Conservation (phyloP, 179 eudicot species). For the Beta macrorhiza region DNA sequence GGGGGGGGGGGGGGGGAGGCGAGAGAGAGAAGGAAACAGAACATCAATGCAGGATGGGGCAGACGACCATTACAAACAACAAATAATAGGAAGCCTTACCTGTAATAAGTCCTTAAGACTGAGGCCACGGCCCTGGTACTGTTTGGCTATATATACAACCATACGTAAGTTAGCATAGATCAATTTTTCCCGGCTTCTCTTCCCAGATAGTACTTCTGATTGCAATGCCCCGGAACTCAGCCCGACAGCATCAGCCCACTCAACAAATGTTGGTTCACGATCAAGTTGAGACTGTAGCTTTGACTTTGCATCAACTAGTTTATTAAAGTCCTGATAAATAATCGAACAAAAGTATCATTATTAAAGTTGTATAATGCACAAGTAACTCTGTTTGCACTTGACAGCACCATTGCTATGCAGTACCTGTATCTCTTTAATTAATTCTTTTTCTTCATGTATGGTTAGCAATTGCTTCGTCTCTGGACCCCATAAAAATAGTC, state of each 20-base stretch:
- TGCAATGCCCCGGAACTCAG: slow-evolving; percentile 55
- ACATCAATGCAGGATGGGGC: neutral
- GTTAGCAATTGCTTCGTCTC: slow-evolving; percentile 75
- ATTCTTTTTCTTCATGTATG: slow-evolving; percentile 57
- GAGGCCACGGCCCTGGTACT: slow-evolving; percentile 79
- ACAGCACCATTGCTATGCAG: neutral
- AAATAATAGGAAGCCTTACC: slow-evolving; percentile 41
- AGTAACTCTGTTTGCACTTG: neutral
- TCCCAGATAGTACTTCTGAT: slow-evolving; percentile 49
- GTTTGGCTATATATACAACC: slow-evolving; percentile 93
- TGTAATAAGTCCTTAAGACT: slow-evolving; percentile 77
- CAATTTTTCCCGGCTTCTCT: slow-evolving; percentile 64
- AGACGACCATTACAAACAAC: neutral
- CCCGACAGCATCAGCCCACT: slow-evolving; percentile 85
- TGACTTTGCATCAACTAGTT: slow-evolving; percentile 56
- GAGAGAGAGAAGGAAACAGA: neutral
- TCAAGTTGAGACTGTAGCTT: slow-evolving; percentile 61
- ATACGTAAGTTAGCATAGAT: slow-evolving; percentile 74
- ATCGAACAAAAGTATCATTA: neutral
- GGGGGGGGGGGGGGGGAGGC: neutral
- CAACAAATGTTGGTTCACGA: slow-evolving; percentile 78
- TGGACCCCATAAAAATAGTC: slow-evolving; percentile 59
- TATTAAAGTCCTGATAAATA: slow-evolving; percentile 57
- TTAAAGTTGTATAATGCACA: neutral
- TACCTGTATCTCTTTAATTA: slow-evolving; percentile 74